Conservation (phyloP, 2,329 filamentous ascomycete genomes). For the Sporothrix humicola region DNA sequence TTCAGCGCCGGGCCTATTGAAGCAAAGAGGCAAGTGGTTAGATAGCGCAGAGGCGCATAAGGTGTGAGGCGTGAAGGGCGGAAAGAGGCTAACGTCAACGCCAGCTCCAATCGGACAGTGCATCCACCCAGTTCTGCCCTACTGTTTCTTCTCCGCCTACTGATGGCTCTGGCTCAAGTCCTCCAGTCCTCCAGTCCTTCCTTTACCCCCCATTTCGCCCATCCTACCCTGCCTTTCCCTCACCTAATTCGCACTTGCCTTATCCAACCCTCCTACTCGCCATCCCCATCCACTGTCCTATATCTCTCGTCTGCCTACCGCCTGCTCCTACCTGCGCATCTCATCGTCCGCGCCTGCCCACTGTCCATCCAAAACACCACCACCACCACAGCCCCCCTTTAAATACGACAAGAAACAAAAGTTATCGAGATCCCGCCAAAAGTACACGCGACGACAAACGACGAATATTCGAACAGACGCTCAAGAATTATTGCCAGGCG, state of each 20-base stretch:
- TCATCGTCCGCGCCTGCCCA: conserved; percentile 23
- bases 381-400: not conserved
- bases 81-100: conserved; percentile 26
- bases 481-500: conserved; percentile 15
- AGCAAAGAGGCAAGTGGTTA: conserved; percentile 10
- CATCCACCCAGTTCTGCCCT: conserved; percentile 22
- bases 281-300: conserved; percentile 20
- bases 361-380: conserved; percentile 26
- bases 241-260: not conserved
- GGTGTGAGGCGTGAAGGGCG: conserved; percentile 7
- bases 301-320: conserved; percentile 26
- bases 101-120: conserved; percentile 23
- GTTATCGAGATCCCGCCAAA: conserved; percentile 20
- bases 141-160: conserved; percentile 20
- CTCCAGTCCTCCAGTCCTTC: not conserved
- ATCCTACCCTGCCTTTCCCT: conserved; percentile 22
- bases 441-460: conserved; percentile 22
- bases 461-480: conserved; percentile 4
- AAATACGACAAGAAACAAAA: conserved; percentile 24
- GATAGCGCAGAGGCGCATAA: conserved; percentile 20
- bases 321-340: conserved; percentile 25
- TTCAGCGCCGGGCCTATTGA: conserved; percentile 19
- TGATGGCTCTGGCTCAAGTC: not conserved
- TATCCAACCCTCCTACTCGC: conserved; percentile 19
- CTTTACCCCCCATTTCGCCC: not conserved